Conservation (phyloP, 768 basidiomycete species). For the Phlebiopsis flavidoalba region DNA sequence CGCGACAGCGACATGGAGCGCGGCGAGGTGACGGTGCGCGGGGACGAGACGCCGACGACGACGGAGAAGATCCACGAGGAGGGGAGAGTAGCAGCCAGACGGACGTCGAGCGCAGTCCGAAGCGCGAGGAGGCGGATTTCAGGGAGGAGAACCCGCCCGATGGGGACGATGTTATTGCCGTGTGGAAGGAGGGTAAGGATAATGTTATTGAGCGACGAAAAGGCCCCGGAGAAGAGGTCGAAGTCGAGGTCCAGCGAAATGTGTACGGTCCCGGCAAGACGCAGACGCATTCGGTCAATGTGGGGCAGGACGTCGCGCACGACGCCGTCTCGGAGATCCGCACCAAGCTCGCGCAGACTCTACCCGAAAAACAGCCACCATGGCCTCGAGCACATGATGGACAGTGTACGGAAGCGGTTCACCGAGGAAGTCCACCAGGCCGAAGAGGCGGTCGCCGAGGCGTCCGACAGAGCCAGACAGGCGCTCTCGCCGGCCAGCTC, state of each 20-base stretch:
- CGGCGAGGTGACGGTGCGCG: constrained; percentile 27
- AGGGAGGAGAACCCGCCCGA: constrained; percentile 41
- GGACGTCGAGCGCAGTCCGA: constrained; percentile 11
- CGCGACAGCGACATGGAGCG: constrained; percentile 62
- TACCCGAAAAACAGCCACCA: background rate
- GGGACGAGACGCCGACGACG: background rate
- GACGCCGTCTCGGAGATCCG: constrained; percentile 23
- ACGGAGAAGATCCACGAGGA: constrained; percentile 12
- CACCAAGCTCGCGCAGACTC: constrained; percentile 13
- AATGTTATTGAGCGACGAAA: constrained; percentile 56
- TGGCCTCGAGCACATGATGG: constrained; percentile 10
- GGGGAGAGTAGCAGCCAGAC: constrained; percentile 9
- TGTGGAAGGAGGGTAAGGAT: constrained; percentile 73
- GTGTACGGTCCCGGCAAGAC: constrained; percentile 26
- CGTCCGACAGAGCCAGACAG: constrained; percentile 14
- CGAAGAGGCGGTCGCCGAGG: constrained; percentile 2
- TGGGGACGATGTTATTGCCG: constrained; percentile 36
- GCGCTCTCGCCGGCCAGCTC: constrained; percentile 8
- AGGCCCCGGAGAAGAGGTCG: constrained; percentile 56
- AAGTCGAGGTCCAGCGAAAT: constrained; percentile 30
- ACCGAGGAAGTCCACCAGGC: constrained; percentile 15
- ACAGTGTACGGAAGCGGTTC: constrained; percentile 15
- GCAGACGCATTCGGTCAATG: constrained; percentile 20
- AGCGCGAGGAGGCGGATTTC: constrained; percentile 12
- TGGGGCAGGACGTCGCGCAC: constrained; percentile 20